phyloP scores from a whole-genome alignment of 2,329 filamentous ascomycete species.

The Alternaria ventricosa region DNA sequence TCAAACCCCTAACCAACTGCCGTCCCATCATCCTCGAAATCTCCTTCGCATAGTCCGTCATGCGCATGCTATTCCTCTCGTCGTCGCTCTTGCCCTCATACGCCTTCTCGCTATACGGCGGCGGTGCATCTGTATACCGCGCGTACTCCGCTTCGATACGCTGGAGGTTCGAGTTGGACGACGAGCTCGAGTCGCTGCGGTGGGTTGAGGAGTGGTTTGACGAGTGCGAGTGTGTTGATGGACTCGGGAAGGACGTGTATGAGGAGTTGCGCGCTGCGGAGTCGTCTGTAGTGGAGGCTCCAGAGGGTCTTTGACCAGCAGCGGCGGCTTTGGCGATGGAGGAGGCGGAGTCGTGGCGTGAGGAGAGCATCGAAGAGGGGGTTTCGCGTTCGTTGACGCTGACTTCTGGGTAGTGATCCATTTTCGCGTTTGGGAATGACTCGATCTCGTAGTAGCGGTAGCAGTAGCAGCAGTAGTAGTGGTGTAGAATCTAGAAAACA shows the following conservation, averaged over 20 bases:
- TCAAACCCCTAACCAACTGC: slow-evolving; percentile 31
- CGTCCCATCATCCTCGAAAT: slow-evolving; percentile 36
- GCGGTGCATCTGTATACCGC: slow-evolving; percentile 29
- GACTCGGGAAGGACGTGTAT: slow-evolving; percentile 21
- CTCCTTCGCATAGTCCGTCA: slow-evolving; percentile 35
- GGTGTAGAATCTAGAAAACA: background rate
- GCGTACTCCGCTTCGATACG: slow-evolving; percentile 25
- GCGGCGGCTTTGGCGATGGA: slow-evolving; percentile 16
- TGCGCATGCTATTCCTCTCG: slow-evolving; percentile 28
- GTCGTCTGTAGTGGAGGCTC: background rate
- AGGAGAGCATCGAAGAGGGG: slow-evolving; percentile 15
- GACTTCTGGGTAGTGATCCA: slow-evolving; percentile 34
- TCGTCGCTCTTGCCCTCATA: slow-evolving; percentile 34
- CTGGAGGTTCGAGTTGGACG: slow-evolving; percentile 7
- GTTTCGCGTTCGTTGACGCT: slow-evolving; percentile 28
- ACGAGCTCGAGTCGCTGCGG: slow-evolving; percentile 10
- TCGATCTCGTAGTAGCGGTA: background rate
- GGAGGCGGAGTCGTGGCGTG: slow-evolving; percentile 26
- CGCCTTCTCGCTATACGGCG: slow-evolving; percentile 28
- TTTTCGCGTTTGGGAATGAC: slow-evolving; percentile 8
- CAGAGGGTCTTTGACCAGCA: background rate
- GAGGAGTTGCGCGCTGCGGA: background rate
- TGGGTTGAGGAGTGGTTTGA: slow-evolving; percentile 3
- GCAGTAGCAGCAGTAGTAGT: background rate
- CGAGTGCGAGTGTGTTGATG: slow-evolving; percentile 9